phyloP scores from a whole-genome alignment of 805 yeast genomes.

The Kodamaea sagamina region DNA sequence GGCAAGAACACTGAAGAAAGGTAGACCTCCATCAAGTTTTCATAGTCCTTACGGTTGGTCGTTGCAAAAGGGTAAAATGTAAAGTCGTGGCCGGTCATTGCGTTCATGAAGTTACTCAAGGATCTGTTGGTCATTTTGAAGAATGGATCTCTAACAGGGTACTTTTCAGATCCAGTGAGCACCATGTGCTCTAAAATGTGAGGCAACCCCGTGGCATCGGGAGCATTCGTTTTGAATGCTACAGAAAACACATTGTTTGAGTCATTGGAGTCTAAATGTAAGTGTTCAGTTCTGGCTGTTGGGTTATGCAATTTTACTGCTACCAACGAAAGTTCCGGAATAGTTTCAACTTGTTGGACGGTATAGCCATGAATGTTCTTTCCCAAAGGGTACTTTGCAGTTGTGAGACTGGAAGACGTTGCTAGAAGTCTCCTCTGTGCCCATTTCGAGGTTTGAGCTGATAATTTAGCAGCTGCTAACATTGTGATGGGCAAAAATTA shows the following conservation, averaged over 20 bases:
- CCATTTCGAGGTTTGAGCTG: neutral
- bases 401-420: neutral
- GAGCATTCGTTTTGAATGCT: conserved; percentile 92
- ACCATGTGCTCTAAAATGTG: conserved; percentile 97
- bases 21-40: conserved; percentile 83
- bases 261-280: conserved; percentile 83
- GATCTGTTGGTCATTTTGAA: conserved; percentile 96
- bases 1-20: conserved; percentile 87
- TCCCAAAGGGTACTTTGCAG: conserved; percentile 61
- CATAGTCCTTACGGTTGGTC: conserved; percentile 78
- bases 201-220: conserved; percentile 93
- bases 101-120: conserved; percentile 96
- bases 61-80: conserved; percentile 97
- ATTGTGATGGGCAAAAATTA: conserved; percentile 9
- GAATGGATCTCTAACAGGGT: conserved; percentile 95
- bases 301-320: conserved; percentile 74
- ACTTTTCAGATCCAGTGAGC: conserved; percentile 86
- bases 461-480: conserved; percentile 10
- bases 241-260: conserved; percentile 85
- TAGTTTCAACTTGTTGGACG: conserved; percentile 60
- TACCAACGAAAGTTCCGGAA: conserved; percentile 79
- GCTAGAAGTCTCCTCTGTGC: conserved; percentile 10
- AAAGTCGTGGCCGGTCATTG: conserved; percentile 97
- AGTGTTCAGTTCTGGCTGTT: conserved; percentile 73
- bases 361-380: conserved; percentile 64